Conservation (phyloP, 2,329 filamentous ascomycete genomes). For the Lecanicillium sp. region DNA sequence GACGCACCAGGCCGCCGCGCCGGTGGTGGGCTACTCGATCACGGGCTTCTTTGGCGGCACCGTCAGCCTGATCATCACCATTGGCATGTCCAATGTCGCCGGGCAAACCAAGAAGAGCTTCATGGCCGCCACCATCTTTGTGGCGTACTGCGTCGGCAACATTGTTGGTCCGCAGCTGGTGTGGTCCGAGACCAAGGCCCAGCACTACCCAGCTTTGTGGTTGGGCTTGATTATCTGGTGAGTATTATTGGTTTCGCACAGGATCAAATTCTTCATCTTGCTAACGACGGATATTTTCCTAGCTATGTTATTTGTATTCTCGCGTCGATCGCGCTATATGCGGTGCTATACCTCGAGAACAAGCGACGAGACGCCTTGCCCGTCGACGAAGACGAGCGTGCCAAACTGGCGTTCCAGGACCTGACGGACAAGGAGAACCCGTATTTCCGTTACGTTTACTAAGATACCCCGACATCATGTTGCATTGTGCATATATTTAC, state of each 20-base stretch:
- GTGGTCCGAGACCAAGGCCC: slow-evolving; percentile 52
- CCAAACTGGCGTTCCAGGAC: slow-evolving; percentile 58
- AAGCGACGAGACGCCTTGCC: slow-evolving; percentile 33
- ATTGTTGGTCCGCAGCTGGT: slow-evolving; percentile 70
- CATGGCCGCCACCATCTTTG: slow-evolving; percentile 66
- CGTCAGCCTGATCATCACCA: slow-evolving; percentile 48
- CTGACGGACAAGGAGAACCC: slow-evolving; percentile 62
- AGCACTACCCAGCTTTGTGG: slow-evolving; percentile 68
- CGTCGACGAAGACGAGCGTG: slow-evolving; percentile 52
- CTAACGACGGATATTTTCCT: slow-evolving; percentile 8
- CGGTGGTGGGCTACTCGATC: slow-evolving; percentile 64
- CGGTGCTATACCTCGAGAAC: slow-evolving; percentile 54
- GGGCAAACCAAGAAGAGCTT: slow-evolving; percentile 73
- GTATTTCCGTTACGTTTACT: slow-evolving; percentile 53
- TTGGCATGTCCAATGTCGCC: slow-evolving; percentile 59
- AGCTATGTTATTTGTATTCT: slow-evolving; percentile 63
- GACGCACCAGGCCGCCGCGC: slow-evolving; percentile 56
- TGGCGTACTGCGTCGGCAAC: slow-evolving; percentile 68
- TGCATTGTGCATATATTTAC: background rate
- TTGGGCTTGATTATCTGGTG: slow-evolving; percentile 56
- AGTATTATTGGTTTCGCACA: slow-evolving; percentile 10
- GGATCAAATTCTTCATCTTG: too few relatives aligned
- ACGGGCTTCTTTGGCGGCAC: slow-evolving; percentile 68
- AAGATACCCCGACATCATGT: background rate
- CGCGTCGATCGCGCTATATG: slow-evolving; percentile 47